Evolutionary conservation across 257 asterid genomes (phyloP).

Genomic region (Marsdenia floribunda): DNA sequence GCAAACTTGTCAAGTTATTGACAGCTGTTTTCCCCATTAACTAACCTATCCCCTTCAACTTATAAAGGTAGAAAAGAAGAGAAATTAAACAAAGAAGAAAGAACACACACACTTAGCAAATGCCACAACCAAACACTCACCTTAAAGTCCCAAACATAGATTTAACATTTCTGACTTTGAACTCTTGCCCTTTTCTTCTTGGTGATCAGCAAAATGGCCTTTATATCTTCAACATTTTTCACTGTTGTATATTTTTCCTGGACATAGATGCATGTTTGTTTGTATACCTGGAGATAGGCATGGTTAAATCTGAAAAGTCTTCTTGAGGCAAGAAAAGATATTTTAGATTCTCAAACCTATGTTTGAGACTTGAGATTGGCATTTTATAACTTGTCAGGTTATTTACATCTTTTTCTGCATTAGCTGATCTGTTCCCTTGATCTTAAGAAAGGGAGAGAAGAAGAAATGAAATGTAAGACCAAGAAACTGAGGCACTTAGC

Average conservation of each 20-base stretch:
- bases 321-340: neutral
- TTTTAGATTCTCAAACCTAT: too few species aligned
- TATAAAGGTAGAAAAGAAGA: neutral
- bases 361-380: too few species aligned
- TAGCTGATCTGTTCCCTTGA: neutral
- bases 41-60: neutral
- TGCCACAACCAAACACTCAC: neutral
- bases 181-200: neutral
- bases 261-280: neutral
- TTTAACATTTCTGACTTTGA: neutral
- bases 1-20: neutral
- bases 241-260: neutral
- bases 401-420: neutral
- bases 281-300: neutral
- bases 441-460: neutral
- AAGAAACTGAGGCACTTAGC: neutral
- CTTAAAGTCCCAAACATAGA: neutral
- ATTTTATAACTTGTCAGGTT: neutral
- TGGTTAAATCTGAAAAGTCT: neutral
- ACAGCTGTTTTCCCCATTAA: neutral
- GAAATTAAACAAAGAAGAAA: neutral
- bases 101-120: neutral
- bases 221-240: neutral
- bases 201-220: conserved; percentile 1
- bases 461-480: neutral